Base-by-base conservation (phyloP, 306 rosid species). In the Castanea sativa region DNA sequence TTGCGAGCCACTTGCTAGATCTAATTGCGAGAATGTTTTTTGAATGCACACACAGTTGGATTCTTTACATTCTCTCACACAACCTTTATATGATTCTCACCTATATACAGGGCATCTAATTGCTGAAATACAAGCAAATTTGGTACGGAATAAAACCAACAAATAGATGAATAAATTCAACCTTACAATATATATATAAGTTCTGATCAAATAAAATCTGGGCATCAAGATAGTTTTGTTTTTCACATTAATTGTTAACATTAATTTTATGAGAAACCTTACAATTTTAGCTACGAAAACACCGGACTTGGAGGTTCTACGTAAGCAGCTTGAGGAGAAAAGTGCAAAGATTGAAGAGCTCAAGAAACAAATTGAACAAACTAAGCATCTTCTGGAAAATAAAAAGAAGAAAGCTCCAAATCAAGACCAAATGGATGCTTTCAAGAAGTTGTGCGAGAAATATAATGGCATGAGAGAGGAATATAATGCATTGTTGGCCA, bases 391-490 rank as follows among this genome's bases (percentile, higher is more conserved):
- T 5, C 81, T 90, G 88, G 94, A 85, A 71, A 72, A 75, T 77
- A 83, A 78, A 4, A 32, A 32, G 72, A 71, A 78, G 45, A 68
- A 84, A 67, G 11, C 29, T 0, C n/a, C 72, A 9, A 79, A 80
- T 32, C 35, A 32, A 43, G 89, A 86, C 33, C 71, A 83, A 81
- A 56, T 81, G 83, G 86, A 77, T 78, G 75, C 61, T 79, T 77
- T 85, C 56, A 86, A 85, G 29, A 29, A 59, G 10, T 81, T 83
- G 30, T 65, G 60, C 80, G 64, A 87, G 73, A 83, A 85, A 70
- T 88, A 85, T 55, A 85, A 73, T 72, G 61, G 41, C 33, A 43
- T 87, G 6, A 83, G 81, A 84, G 87, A 88, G 32, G 92, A 88
- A 79, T 82, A 86, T 81, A 85, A 87, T 73, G 79, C 85, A 52